phyloP scores from a whole-genome alignment of 495 filamentous ascomycete genomes.

The Aspergillus olivimuriae region DNA sequence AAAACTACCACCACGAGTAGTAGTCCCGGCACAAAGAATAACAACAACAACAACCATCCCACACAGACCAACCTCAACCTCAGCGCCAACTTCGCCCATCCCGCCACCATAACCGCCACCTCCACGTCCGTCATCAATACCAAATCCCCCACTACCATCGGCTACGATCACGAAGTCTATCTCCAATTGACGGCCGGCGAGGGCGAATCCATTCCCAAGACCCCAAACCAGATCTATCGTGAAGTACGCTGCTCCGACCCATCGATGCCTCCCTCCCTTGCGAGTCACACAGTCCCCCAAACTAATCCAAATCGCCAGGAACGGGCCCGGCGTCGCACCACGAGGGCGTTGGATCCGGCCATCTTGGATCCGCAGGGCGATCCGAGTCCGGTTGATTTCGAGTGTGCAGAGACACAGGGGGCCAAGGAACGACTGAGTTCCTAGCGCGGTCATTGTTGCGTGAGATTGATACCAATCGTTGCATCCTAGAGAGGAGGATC shows the following conservation, averaged over 20 bases:
- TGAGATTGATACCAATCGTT: neutral
- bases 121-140: neutral
- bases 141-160: conserved; percentile 12
- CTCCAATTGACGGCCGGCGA: conserved; percentile 21
- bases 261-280: neutral
- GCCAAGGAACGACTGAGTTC: conserved; percentile 9
- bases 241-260: conserved; percentile 16
- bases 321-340: conserved; percentile 15
- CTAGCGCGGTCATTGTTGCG: neutral
- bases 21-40: no score
- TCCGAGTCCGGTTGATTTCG: conserved; percentile 22
- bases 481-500: no score
- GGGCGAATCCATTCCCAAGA: conserved; percentile 14
- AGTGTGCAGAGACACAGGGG: conserved; percentile 21
- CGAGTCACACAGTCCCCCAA: neutral
- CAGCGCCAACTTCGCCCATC: conserved; percentile 19
- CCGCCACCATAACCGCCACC: neutral
- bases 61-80: conserved; percentile 4
- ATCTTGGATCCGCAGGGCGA: conserved; percentile 19
- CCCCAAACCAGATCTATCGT: conserved; percentile 23
- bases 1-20: no score
- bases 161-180: conserved; percentile 28
- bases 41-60: neutral
- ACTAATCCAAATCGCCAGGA: conserved; percentile 11
- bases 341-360: conserved; percentile 22